These are phyloP conservation scores for Phialophora macrospora DNA, from an alignment of 2,329 filamentous ascomycete genomes.

Conservation along the genomic window DNA sequence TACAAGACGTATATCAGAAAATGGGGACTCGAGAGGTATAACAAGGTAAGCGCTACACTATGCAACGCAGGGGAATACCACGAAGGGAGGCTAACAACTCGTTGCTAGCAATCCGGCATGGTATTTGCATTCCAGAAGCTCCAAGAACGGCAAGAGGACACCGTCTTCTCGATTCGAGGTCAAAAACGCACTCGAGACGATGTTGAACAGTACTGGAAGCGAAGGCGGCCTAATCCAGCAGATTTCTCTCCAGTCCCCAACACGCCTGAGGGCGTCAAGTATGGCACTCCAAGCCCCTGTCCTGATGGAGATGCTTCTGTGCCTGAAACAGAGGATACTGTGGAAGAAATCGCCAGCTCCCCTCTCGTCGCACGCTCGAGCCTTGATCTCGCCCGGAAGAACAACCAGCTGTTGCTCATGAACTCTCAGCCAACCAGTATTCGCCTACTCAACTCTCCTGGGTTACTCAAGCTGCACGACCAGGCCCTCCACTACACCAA, in stretches of 20 bases:
- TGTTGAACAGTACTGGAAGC: conserved; percentile 2
- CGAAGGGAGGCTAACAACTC: not conserved
- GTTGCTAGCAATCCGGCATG: conserved; percentile 3
- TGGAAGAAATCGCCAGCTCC: not conserved
- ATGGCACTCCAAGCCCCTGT: conserved; percentile 8
- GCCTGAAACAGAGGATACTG: not conserved
- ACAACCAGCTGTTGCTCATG: not conserved
- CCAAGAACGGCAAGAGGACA: not conserved
- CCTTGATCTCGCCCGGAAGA: not conserved
- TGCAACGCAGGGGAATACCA: not conserved
- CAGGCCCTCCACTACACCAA: conserved; percentile 5
- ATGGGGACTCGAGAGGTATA: conserved; percentile 4
- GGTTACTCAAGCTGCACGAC: not conserved
- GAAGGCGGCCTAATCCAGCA: conserved; percentile 5
- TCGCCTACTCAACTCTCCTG: conserved; percentile 6
- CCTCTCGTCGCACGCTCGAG: not conserved
- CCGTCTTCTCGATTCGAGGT: conserved; percentile 5
- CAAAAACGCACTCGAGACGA: not conserved
- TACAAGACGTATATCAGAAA: conserved; percentile 13
- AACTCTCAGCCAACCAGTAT: not conserved
- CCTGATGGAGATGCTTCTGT: not conserved
- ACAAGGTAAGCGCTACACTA: conserved; percentile 1
- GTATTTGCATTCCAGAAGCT: conserved; percentile 12
- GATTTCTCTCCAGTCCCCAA: not conserved
- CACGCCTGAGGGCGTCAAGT: not conserved